These are phyloP conservation scores for Chamaecrista fasciculata DNA, from an alignment of 306 rosid species.

Conservation along the genomic window DNA sequence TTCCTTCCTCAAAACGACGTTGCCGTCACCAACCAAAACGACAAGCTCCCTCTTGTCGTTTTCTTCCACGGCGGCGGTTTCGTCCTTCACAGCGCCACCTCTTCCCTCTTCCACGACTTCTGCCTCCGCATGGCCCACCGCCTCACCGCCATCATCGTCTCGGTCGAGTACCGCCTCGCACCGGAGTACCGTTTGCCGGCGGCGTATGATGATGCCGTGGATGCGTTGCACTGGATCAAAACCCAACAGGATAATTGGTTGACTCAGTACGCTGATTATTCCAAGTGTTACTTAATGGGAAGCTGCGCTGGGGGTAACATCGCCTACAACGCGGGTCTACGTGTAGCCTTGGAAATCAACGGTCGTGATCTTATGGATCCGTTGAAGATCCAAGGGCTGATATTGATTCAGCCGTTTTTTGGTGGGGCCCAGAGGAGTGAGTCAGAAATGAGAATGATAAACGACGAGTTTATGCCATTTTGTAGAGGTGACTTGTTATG, in stretches of 20 bases:
- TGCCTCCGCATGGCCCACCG: slow-evolving; percentile 41
- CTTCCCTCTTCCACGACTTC: slow-evolving; percentile 18
- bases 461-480: slow-evolving; percentile 23
- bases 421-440: slow-evolving; percentile 41
- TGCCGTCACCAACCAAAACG: background rate
- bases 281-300: slow-evolving; percentile 45
- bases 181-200: slow-evolving; percentile 56
- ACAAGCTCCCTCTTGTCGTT: slow-evolving; percentile 36
- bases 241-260: slow-evolving; percentile 43
- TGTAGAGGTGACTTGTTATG: slow-evolving; percentile 37
- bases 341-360: background rate
- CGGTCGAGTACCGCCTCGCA: slow-evolving; percentile 55
- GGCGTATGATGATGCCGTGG: slow-evolving; percentile 55
- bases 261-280: slow-evolving; percentile 32
- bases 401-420: slow-evolving; percentile 52
- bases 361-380: background rate
- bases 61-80: slow-evolving; percentile 58
- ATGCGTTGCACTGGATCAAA: slow-evolving; percentile 55
- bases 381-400: slow-evolving; percentile 42
- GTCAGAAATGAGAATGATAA: slow-evolving; percentile 39
- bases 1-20: slow-evolving; percentile 41
- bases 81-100: slow-evolving; percentile 35
- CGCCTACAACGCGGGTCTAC: slow-evolving; percentile 49
- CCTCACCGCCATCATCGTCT: slow-evolving; percentile 31
- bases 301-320: slow-evolving; percentile 53